Evolutionary conservation across 2,329 filamentous ascomycete species (phyloP).

Genomic region (Lachnellula willkommii): DNA sequence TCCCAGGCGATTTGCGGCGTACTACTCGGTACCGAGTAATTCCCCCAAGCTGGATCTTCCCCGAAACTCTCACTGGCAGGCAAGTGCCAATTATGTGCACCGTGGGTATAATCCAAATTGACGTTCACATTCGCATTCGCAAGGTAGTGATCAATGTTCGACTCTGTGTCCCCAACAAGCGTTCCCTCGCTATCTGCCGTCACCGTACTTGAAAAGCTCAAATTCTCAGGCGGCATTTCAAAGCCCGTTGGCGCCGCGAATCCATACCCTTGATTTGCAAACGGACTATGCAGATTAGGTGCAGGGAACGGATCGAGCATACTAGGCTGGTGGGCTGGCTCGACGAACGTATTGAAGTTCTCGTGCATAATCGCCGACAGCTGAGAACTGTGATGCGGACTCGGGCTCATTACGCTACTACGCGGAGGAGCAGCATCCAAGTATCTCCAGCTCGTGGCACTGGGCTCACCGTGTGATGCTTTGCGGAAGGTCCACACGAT

Average conservation of each 20-base stretch:
- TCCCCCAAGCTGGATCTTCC: constrained; percentile 10
- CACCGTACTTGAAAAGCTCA: constrained; percentile 36
- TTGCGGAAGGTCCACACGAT: constrained; percentile 60
- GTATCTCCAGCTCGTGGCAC: constrained; percentile 57
- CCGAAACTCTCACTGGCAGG: background rate
- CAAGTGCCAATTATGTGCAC: constrained; percentile 10
- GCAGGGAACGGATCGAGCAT: constrained; percentile 49
- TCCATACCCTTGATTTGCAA: constrained; percentile 13
- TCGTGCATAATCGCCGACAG: constrained; percentile 53
- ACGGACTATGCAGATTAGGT: constrained; percentile 40
- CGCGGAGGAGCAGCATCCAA: constrained; percentile 33
- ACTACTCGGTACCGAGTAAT: constrained; percentile 14
- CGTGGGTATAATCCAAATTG: constrained; percentile 8
- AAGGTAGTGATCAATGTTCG: constrained; percentile 19
- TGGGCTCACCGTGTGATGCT: constrained; percentile 44
- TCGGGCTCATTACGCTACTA: constrained; percentile 26
- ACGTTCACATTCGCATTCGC: constrained; percentile 6
- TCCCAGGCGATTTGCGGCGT: constrained; percentile 12
- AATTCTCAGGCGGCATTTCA: constrained; percentile 23
- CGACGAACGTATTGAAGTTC: constrained; percentile 48
- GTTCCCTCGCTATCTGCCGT: constrained; percentile 31
- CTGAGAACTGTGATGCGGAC: constrained; percentile 42
- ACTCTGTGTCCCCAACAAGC: constrained; percentile 22
- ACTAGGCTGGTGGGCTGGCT: constrained; percentile 27
- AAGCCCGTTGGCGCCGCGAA: constrained; percentile 11